phyloP scores from a whole-genome alignment of 208 protist species.

The Leishmania guyanensis region DNA sequence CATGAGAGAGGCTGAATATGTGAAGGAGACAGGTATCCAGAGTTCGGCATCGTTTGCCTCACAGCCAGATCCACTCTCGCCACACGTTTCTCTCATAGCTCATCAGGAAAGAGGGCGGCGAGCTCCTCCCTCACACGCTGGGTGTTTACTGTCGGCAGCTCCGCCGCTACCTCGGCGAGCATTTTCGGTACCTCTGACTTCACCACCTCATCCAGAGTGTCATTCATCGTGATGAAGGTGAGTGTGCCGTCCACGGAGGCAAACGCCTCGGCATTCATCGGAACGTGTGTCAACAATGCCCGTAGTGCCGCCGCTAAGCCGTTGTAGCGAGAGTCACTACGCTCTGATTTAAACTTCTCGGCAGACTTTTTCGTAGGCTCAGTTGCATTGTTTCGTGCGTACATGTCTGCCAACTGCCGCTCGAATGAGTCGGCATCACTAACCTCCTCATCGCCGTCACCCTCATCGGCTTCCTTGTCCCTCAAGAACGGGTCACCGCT shows the following conservation, averaged over 20 bases:
- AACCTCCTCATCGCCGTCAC: constrained; percentile 1
- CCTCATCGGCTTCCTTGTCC: background rate
- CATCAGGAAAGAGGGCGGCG: constrained; percentile 13
- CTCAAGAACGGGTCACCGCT: constrained; percentile 22
- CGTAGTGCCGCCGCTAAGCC: constrained; percentile 44
- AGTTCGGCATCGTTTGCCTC: background rate
- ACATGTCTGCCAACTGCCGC: constrained; percentile 28
- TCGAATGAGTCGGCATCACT: constrained; percentile 31
- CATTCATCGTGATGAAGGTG: constrained; percentile 50
- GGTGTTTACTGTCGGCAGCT: constrained; percentile 52
- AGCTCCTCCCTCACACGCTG: constrained; percentile 32
- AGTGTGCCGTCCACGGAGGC: constrained; percentile 69
- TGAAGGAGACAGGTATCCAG: background rate
- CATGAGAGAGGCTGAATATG: background rate
- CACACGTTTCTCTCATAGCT: background rate
- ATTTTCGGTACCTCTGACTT: constrained; percentile 64
- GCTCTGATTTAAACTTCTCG: constrained; percentile 21
- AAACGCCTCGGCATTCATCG: constrained; percentile 45
- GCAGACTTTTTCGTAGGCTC: constrained; percentile 11
- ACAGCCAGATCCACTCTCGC: background rate
- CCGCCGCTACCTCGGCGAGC: constrained; percentile 49
- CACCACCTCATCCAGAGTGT: constrained; percentile 52
- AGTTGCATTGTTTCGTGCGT: constrained; percentile 27
- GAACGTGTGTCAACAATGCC: constrained; percentile 36
- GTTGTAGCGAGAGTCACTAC: constrained; percentile 13